These are phyloP conservation scores for Exophiala viscosa DNA, from an alignment of 2,329 filamentous ascomycete genomes.

Conservation along the genomic window DNA sequence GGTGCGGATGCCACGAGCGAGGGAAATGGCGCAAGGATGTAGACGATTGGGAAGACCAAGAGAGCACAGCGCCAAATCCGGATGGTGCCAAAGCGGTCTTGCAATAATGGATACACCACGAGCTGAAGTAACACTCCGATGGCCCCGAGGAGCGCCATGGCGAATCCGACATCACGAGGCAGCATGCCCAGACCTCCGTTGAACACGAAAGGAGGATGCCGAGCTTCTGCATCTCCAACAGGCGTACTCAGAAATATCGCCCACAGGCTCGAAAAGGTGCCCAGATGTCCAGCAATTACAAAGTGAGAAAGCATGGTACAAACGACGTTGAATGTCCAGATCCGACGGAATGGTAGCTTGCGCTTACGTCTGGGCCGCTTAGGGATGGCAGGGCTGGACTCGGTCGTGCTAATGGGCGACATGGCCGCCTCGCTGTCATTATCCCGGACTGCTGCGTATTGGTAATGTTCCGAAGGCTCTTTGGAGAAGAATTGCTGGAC, in stretches of 20 bases:
- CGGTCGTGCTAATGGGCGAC: background rate
- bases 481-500: background rate
- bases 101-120: constrained; percentile 65
- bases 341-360: constrained; percentile 44
- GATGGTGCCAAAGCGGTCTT: constrained; percentile 63
- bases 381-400: background rate
- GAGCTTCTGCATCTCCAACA: constrained; percentile 47
- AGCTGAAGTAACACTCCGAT: constrained; percentile 71
- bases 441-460: background rate
- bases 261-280: constrained; percentile 59
- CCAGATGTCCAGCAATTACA: constrained; percentile 68
- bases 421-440: background rate
- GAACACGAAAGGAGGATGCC: constrained; percentile 52
- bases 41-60: constrained; percentile 67
- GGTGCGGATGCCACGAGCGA: constrained; percentile 59
- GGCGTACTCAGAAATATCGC: constrained; percentile 72
- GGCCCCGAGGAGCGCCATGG: constrained; percentile 69
- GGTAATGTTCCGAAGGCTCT: background rate
- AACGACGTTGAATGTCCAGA: constrained; percentile 52
- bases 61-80: constrained; percentile 55
- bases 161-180: constrained; percentile 65
- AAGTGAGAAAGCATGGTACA: constrained; percentile 59
- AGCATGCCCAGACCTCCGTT: constrained; percentile 70
- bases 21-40: constrained; percentile 66
- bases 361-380: constrained; percentile 32